Evolutionary conservation across 2,329 filamentous ascomycete species (phyloP).

Genomic region (Cladosporium sp.): DNA sequence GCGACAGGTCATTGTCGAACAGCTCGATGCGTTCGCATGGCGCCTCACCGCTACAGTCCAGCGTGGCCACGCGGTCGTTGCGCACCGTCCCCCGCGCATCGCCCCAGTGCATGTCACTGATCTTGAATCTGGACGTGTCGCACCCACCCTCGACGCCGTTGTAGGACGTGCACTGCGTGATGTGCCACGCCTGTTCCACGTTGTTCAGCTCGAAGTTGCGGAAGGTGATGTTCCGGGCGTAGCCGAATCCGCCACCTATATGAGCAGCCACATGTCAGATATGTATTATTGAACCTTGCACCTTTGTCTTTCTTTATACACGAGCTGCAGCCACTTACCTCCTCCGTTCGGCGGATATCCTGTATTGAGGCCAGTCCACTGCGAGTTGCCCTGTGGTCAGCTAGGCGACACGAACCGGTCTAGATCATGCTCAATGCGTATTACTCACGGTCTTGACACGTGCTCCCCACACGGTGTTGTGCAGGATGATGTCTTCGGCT

Average conservation of each 20-base stretch:
- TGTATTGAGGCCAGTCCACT: conserved; percentile 10
- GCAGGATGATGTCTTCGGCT: conserved; percentile 16
- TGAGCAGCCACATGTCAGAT: conserved; percentile 2
- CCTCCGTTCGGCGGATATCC: conserved; percentile 53
- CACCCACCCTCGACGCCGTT: conserved; percentile 22
- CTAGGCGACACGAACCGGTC: background rate
- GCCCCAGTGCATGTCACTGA: conserved; percentile 31
- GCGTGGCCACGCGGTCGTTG: conserved; percentile 18
- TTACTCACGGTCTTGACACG: conserved; percentile 10
- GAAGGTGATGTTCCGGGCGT: conserved; percentile 34
- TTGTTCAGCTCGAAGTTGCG: conserved; percentile 28
- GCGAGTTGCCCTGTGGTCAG: background rate
- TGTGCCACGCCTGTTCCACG: conserved; percentile 20
- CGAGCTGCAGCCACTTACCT: conserved; percentile 6
- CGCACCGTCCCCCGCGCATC: conserved; percentile 28
- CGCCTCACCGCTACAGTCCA: conserved; percentile 26
- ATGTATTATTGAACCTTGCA: background rate
- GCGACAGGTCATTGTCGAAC: conserved; percentile 14
- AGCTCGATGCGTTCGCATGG: conserved; percentile 23
- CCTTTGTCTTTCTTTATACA: background rate
- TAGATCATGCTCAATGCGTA: background rate
- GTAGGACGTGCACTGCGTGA: conserved; percentile 29
- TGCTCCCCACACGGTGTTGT: conserved; percentile 3
- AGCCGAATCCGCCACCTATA: conserved; percentile 44
- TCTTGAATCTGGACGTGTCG: conserved; percentile 35